Evolutionary conservation across 2,329 filamentous ascomycete species (phyloP), one percentile per base, ranked within the genome.

Genomic region (Salinomyces thailandicus): DNA sequence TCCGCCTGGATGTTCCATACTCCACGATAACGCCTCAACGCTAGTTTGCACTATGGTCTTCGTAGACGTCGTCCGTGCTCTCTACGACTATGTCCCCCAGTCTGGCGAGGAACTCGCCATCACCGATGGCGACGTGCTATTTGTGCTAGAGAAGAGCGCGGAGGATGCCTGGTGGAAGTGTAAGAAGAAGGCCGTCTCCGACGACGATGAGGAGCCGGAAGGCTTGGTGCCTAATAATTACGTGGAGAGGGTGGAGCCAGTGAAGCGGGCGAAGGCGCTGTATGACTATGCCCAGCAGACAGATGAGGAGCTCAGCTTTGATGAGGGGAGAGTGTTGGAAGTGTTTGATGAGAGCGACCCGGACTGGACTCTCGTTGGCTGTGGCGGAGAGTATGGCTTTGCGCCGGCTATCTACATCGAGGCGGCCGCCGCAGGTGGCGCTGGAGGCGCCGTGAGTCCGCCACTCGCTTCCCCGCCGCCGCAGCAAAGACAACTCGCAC

Each of bases 241-340:
- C 60, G 73, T 98, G 38, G 81, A 95, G 67, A 78, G 93, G 78
- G 79, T 79, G 40, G 66, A 72, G 51, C 74, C 82, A 16, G 62
- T 75, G 43, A 68, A 75, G 43, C 72, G 79, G 48, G 91, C 89
- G 33, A 86, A 81, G 60, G 85, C 91, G n/a, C 74, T 96, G n/a
- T 98, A 89, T 67, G 91, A 98, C 61, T 98, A 98, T 61, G 84
- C 84, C 34, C 77, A 89, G 51, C 91, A 98, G 65, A 98, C 91
- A 16, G 91, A 98, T 56, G 91, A 98, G 62, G 91, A 98, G 63
- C 71, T 98, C 7, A 96, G 89, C 16, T 96, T 98, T 58, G 75
- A 84, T 33, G 91, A 98, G 66, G 87, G 94, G 57, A 79, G 81
- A 27, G 64, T 76, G 30, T 72, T 98, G 33, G 69, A 82, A 42